phyloP scores from a whole-genome alignment of 305 asterid genomes.

The Solanum aculeatissimum region DNA sequence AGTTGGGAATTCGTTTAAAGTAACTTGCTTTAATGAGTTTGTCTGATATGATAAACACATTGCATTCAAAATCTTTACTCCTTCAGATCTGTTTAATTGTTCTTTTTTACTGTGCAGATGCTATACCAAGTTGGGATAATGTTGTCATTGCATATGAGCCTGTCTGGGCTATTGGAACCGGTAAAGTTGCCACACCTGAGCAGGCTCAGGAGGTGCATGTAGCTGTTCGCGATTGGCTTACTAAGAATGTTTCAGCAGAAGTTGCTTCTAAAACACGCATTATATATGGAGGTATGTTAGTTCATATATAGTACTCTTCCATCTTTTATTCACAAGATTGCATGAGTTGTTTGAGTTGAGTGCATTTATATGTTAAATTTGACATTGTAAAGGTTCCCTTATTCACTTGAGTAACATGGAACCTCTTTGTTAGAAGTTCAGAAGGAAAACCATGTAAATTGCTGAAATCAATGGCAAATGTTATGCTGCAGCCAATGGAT shows the following conservation, averaged over 20 bases:
- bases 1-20: background rate
- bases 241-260: constrained; percentile 77
- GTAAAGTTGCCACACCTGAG: constrained; percentile 94
- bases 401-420: background rate
- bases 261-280: constrained; percentile 88
- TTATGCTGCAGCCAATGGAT: background rate
- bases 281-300: constrained; percentile 71
- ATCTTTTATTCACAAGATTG: background rate
- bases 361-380: background rate
- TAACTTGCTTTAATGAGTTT: background rate
- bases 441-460: background rate
- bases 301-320: background rate
- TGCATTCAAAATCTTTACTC: background rate
- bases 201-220: constrained; percentile 95
- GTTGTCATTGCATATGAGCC: constrained; percentile 88
- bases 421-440: background rate
- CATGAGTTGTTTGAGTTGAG: background rate
- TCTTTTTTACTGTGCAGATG: constrained; percentile 36
- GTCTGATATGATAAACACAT: background rate
- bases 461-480: background rate
- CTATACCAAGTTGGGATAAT: constrained; percentile 82
- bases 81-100: background rate
- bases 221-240: constrained; percentile 88
- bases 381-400: background rate
- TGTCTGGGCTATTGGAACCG: constrained; percentile 97